Evolutionary conservation across 106 monocot genomes (phyloP), one percentile per base, ranked within the genome.

Genomic region (Iris macrosiphon): DNA sequence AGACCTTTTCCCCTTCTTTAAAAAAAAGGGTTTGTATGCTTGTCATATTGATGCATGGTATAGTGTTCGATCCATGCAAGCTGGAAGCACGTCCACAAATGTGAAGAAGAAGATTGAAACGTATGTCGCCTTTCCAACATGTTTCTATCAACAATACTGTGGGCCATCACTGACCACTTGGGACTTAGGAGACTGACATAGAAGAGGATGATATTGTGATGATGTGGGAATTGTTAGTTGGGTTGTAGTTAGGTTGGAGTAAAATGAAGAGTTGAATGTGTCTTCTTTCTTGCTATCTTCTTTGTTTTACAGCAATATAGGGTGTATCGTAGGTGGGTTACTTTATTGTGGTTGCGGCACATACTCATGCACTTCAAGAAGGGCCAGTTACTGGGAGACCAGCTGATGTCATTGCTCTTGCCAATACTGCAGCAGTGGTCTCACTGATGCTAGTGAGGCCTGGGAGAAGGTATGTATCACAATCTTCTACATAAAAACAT

Each of bases 81-180:
- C 88, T 68, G 81, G 88, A 9, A 94, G 63, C 28, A 62, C 85
- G 75, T 88, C 88, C 61, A 94, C 88, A 76, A 94, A 94, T 59
- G 78, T 65, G 60, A 94, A 94, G 78, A 94, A 76, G 35, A 94
- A 88, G 73, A 88, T 94, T 31, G 93, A 94, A 55, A 88, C 66
- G 57, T 88, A 88, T 21, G 68, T 94, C 21, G 93, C 88, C 3
- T 94, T 94, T 52, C 94, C 94, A 1, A 88, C 94, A 1, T 94
- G 30, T 94, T 12, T 94, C 94, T 0, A 85, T 94, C 21, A 94
- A 88, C 68, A 94, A 88, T 44, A 79, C 55, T 0, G 81, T 89
- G 0, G 84, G 84, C 38, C 94, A 94, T 62, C 82, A 79, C 62
- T 94, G 88, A 1, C 94, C 94, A 0, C 72, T 88, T 9, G 70